phyloP scores from a whole-genome alignment of 192 early-diverging fungal species.

The Linnemannia zychae region DNA sequence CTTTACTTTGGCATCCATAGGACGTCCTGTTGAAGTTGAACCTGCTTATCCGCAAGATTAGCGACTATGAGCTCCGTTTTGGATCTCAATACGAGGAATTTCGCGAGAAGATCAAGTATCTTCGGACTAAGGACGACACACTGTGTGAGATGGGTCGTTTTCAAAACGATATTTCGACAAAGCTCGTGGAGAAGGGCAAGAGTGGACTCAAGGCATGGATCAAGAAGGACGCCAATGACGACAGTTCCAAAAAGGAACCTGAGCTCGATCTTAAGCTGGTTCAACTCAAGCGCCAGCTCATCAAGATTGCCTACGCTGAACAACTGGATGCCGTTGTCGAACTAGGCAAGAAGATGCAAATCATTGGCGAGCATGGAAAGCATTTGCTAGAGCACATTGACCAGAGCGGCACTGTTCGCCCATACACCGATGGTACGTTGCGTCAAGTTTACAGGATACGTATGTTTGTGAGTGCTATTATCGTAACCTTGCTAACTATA shows the following conservation, averaged over 20 bases:
- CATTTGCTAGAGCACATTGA: constrained; percentile 45
- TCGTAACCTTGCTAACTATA: too few relatives aligned
- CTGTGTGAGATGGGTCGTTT: constrained; percentile 42
- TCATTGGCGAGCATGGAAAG: constrained; percentile 57
- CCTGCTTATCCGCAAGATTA: constrained; percentile 52
- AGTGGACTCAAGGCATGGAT: constrained; percentile 21
- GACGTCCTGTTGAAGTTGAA: constrained; percentile 52
- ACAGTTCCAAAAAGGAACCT: constrained; percentile 17
- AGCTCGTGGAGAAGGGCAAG: constrained; percentile 36
- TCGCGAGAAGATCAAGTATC: constrained; percentile 46
- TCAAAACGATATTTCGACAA: constrained; percentile 35
- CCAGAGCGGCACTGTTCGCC: background rate
- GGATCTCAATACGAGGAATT: constrained; percentile 47
- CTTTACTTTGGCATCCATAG: constrained; percentile 1
- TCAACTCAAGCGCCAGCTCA: constrained; percentile 50
- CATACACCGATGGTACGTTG: constrained; percentile 33
- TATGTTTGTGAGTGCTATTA: too few relatives aligned
- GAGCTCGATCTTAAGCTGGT: constrained; percentile 21
- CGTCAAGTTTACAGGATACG: background rate
- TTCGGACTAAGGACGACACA: constrained; percentile 48
- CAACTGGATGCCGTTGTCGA: constrained; percentile 55
- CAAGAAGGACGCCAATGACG: constrained; percentile 38
- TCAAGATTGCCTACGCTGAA: constrained; percentile 50
- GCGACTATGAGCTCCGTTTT: constrained; percentile 52
- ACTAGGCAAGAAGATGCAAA: constrained; percentile 55